Conservation (phyloP, 805 yeast species). For the Suhomyces prunicola region DNA sequence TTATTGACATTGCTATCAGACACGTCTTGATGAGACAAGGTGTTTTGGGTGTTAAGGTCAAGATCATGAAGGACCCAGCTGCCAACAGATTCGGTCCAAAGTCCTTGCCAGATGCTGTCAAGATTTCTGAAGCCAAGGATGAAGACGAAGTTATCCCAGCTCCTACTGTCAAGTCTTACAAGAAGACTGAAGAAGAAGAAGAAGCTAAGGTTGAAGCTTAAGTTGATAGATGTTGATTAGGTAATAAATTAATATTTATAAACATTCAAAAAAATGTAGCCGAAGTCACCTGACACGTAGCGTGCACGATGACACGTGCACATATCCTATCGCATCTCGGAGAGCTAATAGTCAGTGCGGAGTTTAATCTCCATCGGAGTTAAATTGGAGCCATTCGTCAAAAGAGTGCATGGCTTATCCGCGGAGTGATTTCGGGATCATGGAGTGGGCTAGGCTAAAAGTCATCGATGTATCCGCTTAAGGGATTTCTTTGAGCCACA, state of each 20-base stretch:
- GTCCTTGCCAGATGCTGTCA: constrained; percentile 93
- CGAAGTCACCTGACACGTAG: background rate
- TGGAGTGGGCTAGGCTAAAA: background rate
- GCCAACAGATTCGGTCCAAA: constrained; percentile 79
- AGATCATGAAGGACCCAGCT: constrained; percentile 99
- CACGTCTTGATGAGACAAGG: constrained; percentile 99
- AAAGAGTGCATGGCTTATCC: background rate
- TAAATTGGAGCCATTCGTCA: background rate
- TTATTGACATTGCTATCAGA: constrained; percentile 98
- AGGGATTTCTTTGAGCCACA: background rate
- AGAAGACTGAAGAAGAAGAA: constrained; percentile 27
- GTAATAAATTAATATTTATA: constrained; percentile 3
- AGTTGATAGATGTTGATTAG: constrained; percentile 1
- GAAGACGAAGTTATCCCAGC: constrained; percentile 72
- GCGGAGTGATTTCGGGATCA: background rate
- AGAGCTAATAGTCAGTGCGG: background rate
- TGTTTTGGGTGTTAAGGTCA: constrained; percentile 98
- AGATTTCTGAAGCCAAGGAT: constrained; percentile 91
- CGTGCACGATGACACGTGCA: background rate
- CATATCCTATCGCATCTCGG: background rate
- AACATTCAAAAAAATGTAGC: background rate
- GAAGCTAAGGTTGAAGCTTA: constrained; percentile 22
- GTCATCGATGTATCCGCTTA: background rate
- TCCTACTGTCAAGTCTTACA: constrained; percentile 80
- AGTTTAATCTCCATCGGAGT: background rate